Conservation (phyloP, 1,284 basidiomycete genomes). For the Butyriboletus regius region DNA sequence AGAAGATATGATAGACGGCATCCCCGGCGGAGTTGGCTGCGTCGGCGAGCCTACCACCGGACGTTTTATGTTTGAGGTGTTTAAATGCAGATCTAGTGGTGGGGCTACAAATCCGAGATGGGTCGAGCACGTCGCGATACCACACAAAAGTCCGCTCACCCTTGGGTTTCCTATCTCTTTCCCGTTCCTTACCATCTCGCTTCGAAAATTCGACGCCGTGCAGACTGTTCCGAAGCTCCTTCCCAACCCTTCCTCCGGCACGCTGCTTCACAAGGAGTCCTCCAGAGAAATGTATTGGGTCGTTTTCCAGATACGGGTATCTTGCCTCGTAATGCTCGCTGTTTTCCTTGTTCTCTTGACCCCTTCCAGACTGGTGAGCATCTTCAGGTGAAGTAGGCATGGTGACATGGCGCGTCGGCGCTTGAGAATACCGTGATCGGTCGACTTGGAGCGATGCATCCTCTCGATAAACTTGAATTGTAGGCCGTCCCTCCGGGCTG, state of each 20-base stretch:
- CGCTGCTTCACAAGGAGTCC: constrained; percentile 41
- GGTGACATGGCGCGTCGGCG: constrained; percentile 7
- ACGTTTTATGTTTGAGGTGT: constrained; percentile 30
- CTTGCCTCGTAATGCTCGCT: constrained; percentile 11
- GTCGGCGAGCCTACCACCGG: constrained; percentile 37
- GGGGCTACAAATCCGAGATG: constrained; percentile 25
- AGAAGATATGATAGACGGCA: constrained; percentile 29
- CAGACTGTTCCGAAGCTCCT: constrained; percentile 46
- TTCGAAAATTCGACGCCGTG: constrained; percentile 33
- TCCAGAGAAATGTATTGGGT: constrained; percentile 20
- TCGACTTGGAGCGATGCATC: constrained; percentile 11
- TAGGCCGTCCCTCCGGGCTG: constrained; percentile 5
- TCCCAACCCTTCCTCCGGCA: constrained; percentile 38
- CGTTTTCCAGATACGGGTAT: constrained; percentile 19
- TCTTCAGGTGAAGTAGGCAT: constrained; percentile 15
- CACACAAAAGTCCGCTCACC: constrained; percentile 37
- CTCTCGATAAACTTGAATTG: constrained; percentile 11
- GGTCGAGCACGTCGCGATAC: not conserved
- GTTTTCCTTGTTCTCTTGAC: constrained; percentile 52
- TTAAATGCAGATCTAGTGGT: constrained; percentile 33
- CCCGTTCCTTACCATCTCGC: constrained; percentile 41
- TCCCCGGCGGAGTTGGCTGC: constrained; percentile 18
- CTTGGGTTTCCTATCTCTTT: constrained; percentile 46
- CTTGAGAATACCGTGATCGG: constrained; percentile 12
- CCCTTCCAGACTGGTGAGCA: constrained; percentile 9